A percentile compares a stretch with the other conserved stretches of the same genome.
Evolutionary conservation across 2,329 filamentous ascomycete genomes (phyloP).

Genomic region (Harringtonia lauricola): DNA sequence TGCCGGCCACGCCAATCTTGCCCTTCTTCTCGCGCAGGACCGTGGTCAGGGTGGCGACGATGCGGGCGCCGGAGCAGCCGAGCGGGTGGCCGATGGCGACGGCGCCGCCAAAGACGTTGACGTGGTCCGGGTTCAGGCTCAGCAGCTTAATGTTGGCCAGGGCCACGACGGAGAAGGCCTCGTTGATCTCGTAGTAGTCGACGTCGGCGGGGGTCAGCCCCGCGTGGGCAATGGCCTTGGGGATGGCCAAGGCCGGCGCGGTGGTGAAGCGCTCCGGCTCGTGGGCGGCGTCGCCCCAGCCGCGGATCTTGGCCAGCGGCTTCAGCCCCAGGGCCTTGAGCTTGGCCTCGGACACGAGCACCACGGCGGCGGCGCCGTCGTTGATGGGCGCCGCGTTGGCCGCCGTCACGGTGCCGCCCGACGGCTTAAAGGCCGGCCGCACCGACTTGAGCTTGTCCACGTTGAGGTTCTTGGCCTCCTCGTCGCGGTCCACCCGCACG

Average conservation of each 20-base stretch:
- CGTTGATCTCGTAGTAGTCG: constrained; percentile 97
- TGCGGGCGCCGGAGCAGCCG: constrained; percentile 86
- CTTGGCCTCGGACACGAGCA: constrained; percentile 89
- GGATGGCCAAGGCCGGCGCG: constrained; percentile 83
- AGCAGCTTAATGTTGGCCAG: constrained; percentile 94
- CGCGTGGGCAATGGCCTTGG: constrained; percentile 94
- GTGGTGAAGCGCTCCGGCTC: constrained; percentile 93
- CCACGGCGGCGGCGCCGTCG: constrained; percentile 84
- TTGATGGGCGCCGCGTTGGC: constrained; percentile 95
- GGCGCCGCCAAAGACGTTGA: constrained; percentile 91
- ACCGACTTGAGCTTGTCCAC: constrained; percentile 73
- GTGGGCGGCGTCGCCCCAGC: constrained; percentile 91
- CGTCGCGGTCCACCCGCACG: constrained; percentile 70
- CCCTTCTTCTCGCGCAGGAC: constrained; percentile 84
- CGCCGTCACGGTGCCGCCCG: constrained; percentile 81
- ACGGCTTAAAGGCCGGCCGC: constrained; percentile 71
- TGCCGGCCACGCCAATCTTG: constrained; percentile 88
- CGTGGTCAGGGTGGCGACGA: constrained; percentile 78
- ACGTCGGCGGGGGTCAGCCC: constrained; percentile 66
- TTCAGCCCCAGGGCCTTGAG: constrained; percentile 85
- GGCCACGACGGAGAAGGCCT: constrained; percentile 94
- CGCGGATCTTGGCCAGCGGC: constrained; percentile 90
- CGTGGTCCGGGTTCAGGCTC: constrained; percentile 66
- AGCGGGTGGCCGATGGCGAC: constrained; percentile 94
- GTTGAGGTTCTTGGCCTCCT: constrained; percentile 93